Percentiles rank a stretch among this genome's conserved stretches.
Conservation (phyloP, 768 basidiomycete species). For the Phaeolepiota aurea region DNA sequence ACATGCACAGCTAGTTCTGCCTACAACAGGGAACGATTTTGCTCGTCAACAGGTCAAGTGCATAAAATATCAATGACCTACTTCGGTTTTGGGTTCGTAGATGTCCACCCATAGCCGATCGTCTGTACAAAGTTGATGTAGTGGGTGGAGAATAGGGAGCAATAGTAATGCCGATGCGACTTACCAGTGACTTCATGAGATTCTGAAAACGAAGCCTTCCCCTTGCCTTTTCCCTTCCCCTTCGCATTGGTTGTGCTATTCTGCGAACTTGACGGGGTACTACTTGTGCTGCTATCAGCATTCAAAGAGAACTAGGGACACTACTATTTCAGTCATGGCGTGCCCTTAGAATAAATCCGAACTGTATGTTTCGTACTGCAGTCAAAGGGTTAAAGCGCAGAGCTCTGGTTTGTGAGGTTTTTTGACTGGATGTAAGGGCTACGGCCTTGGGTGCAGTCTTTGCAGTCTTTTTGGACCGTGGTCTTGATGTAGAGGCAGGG, state of each 20-base stretch:
- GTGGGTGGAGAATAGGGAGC: not conserved
- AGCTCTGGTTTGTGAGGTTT: too few species aligned
- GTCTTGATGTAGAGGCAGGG: too few species aligned
- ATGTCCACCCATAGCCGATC: constrained; percentile 54
- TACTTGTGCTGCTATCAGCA: too few species aligned
- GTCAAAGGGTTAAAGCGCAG: constrained; percentile 26
- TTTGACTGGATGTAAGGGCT: too few species aligned
- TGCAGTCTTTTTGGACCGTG: too few species aligned
- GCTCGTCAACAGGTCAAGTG: not conserved
- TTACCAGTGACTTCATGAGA: constrained; percentile 1
- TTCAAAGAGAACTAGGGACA: too few species aligned
- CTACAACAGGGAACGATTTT: too few species aligned
- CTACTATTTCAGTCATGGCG: too few species aligned
- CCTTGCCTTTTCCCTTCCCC: constrained; percentile 4
- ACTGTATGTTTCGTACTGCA: constrained; percentile 15
- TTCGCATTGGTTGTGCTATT: not conserved
- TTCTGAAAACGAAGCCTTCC: not conserved
- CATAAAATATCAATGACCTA: constrained; percentile 11
- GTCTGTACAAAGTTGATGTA: constrained; percentile 13
- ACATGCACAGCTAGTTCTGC: constrained; percentile 74
- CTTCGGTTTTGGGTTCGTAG: constrained; percentile 54
- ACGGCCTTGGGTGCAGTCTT: too few species aligned
- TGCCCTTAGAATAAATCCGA: too few species aligned
- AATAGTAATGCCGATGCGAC: not conserved
- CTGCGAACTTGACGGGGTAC: not conserved